phyloP scores from a whole-genome alignment of 495 filamentous ascomycete species.

The Lasiosphaeria miniovina region DNA sequence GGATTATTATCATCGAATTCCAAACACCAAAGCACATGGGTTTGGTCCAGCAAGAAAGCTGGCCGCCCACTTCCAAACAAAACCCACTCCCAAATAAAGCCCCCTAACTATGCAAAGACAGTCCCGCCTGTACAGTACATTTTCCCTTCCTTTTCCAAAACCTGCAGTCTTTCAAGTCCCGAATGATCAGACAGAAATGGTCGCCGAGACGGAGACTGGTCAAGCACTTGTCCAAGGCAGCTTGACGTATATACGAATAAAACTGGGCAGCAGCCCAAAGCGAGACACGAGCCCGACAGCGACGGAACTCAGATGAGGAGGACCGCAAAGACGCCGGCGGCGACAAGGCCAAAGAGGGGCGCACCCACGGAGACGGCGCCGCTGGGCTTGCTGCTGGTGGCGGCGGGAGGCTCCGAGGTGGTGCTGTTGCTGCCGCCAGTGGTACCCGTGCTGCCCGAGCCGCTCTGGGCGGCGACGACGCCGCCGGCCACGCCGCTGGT shows the following conservation, averaged over 20 bases:
- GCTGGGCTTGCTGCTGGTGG: background rate
- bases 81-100: no score
- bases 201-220: no score
- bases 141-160: no score
- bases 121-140: no score
- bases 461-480: slow-evolving; percentile 3
- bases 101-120: no score
- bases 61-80: no score
- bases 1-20: no score
- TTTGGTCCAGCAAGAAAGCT: no score
- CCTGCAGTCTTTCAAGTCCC: no score
- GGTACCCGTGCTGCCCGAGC: background rate
- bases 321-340: background rate
- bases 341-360: background rate
- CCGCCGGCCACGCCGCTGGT: slow-evolving; percentile 22
- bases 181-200: no score
- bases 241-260: background rate
- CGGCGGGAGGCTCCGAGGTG: background rate
- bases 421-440: background rate
- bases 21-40: no score
- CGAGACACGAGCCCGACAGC: no score
- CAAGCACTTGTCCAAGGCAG: background rate
- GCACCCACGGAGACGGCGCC: background rate
- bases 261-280: background rate
- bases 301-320: background rate